A percentile compares a stretch with the other conserved stretches of the same genome.
These are phyloP conservation scores for Wickerhamomyces ciferrii DNA, from an alignment of 805 yeast genomes.

Conservation along the genomic window DNA sequence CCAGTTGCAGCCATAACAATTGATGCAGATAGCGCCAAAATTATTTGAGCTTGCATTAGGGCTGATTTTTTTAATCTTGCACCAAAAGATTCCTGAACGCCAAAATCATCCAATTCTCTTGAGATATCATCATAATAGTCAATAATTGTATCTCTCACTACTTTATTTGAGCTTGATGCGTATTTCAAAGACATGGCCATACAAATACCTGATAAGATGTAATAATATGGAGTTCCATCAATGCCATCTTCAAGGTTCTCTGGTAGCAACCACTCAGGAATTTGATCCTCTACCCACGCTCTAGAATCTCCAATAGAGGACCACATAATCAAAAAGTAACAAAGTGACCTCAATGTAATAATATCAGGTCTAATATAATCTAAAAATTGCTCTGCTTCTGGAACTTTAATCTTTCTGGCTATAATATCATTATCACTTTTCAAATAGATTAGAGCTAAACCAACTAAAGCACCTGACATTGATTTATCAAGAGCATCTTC, in stretches of 20 bases:
- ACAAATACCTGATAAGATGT: conserved; percentile 70
- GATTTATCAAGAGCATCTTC: conserved; percentile 55
- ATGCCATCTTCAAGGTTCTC: conserved; percentile 20
- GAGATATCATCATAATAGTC: conserved; percentile 27
- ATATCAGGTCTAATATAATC: conserved; percentile 76
- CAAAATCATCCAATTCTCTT: conserved; percentile 4
- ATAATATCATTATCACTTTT: conserved; percentile 55
- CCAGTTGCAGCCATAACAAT: conserved; percentile 90
- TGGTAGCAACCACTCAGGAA: conserved; percentile 42
- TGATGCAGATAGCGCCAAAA: conserved; percentile 59
- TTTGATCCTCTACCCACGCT: conserved; percentile 29
- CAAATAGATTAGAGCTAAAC: conserved; percentile 69
- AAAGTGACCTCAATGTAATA: conserved; percentile 57
- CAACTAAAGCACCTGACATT: conserved; percentile 68
- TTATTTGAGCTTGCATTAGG: conserved; percentile 49
- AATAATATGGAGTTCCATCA: conserved; percentile 35
- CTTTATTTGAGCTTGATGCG: conserved; percentile 61
- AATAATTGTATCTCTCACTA: conserved; percentile 51
- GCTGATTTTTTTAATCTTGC: conserved; percentile 49
- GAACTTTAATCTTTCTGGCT: conserved; percentile 58
- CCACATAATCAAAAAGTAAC: conserved; percentile 23
- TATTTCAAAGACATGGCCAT: conserved; percentile 68
- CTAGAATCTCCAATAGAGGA: conserved; percentile 10
- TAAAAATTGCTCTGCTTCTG: conserved; percentile 50
- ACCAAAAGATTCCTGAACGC: conserved; percentile 40